A percentile compares a stretch with the other conserved stretches of the same genome.
Evolutionary conservation across 345 rosid genomes (phyloP).

Genomic region (Lagerstroemia speciosa): DNA sequence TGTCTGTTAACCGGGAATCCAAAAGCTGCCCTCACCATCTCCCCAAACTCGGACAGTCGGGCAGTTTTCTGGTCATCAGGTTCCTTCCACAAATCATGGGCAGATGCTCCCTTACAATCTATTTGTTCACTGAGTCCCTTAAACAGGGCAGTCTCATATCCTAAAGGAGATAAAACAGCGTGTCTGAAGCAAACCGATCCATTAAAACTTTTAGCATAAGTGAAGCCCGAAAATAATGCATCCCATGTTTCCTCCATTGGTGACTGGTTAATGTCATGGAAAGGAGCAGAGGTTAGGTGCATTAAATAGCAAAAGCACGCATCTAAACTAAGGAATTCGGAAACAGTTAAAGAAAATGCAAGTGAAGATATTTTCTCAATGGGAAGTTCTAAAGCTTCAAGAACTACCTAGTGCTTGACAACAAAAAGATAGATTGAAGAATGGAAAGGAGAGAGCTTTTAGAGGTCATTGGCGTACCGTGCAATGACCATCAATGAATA

Average conservation of each 20-base stretch:
- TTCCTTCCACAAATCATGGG: conserved; percentile 55
- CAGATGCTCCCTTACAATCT: conserved; percentile 58
- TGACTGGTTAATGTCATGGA: conserved; percentile 31
- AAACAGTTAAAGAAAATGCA: background rate
- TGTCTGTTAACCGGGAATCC: conserved; percentile 60
- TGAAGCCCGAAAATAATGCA: conserved; percentile 68
- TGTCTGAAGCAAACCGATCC: conserved; percentile 85
- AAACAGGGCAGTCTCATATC: conserved; percentile 75
- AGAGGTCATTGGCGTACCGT: conserved; percentile 30
- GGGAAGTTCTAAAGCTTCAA: background rate
- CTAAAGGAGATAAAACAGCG: conserved; percentile 70
- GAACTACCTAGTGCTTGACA: background rate
- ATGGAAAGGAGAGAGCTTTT: background rate
- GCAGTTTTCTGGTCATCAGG: conserved; percentile 66
- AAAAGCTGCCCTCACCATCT: conserved; percentile 80
- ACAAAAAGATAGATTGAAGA: background rate
- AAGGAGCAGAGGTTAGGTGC: background rate
- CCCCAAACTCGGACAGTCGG: conserved; percentile 83
- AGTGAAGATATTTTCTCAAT: background rate
- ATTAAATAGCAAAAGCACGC: background rate
- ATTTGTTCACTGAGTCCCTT: conserved; percentile 64
- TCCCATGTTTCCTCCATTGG: conserved; percentile 88
- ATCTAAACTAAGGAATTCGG: background rate
- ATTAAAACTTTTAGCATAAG: conserved; percentile 75
- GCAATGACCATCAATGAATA: conserved; percentile 86